Percentiles rank a stretch among this genome's conserved stretches.
Evolutionary conservation across 352 stramenopile species (phyloP).

Genomic region (Globisporangium spiculum): DNA sequence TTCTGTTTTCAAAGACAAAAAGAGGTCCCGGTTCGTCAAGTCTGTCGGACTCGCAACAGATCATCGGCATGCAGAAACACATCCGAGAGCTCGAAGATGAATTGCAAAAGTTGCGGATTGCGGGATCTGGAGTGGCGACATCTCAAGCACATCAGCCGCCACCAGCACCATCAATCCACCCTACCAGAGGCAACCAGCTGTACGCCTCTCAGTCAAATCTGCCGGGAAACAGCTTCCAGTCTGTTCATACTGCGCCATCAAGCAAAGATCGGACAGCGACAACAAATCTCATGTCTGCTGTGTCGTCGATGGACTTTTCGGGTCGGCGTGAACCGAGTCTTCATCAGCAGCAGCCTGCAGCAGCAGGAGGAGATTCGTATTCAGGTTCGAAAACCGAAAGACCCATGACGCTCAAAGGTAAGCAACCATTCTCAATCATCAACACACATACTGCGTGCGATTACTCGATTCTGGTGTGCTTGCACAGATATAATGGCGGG

Average conservation of each 20-base stretch:
- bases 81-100: constrained; percentile 34
- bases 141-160: constrained; percentile 4
- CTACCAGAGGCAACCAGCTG: not conserved
- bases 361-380: not conserved
- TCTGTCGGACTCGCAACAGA: constrained; percentile 7
- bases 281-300: constrained; percentile 6
- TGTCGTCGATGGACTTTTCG: constrained; percentile 11
- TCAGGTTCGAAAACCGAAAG: constrained; percentile 1
- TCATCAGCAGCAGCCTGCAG: constrained; percentile 1
- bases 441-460: not conserved
- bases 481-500: constrained; percentile 12
- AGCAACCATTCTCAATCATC: not conserved
- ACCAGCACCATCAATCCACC: constrained; percentile 7
- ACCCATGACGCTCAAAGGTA: constrained; percentile 29
- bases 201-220: not conserved
- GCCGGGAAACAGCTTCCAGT: not conserved
- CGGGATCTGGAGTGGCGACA: not conserved
- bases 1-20: constrained; percentile 2
- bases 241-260: not conserved
- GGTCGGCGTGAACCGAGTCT: not conserved
- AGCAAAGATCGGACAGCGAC: not conserved
- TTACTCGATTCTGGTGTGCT: not conserved
- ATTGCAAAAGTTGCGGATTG: constrained; percentile 4
- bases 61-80: constrained; percentile 21
- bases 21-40: not conserved